Evolutionary conservation across 2,329 filamentous ascomycete genomes (phyloP), one percentile per base, ranked within the genome.

Genomic region (Tolypocladium ovalisporum): DNA sequence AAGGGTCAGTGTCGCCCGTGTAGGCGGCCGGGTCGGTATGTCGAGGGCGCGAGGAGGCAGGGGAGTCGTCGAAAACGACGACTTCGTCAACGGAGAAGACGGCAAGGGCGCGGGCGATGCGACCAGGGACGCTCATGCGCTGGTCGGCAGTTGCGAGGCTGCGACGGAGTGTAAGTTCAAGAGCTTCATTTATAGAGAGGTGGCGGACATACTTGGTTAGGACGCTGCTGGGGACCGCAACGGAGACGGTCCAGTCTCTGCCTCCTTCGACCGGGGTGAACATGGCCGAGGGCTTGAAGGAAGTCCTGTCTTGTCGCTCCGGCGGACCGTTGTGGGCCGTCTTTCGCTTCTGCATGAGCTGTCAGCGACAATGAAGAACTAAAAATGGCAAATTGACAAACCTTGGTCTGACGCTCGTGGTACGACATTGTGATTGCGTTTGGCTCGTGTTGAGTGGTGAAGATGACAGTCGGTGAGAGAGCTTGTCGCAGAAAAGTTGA

Each of bases 1-100:
- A 85, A 1, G 89, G 89, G 66, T 94, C 87, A 17, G 83, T 77
- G 67, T 85, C 88, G 61, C 85, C 88, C 1, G 87, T 90, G 73
- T 84, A 79, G 65, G 76, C 71, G 53, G 76, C 71, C 54, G 76
- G 75, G 63, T 84, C 79, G 54, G 80, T 75, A 24, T 70, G 72
- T 32, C 67, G 69, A 35, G 76, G 73, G 36, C 79, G 78, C 36
- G 75, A 66, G 17, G 77, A 72, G 8, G 65, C 54, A 2, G 79
- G 78, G 39, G 77, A 78, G 71, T 95, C 90, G 67, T 93, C 85
- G 70, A 88, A 96, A 56, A 96, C 76, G 54, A 96, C 79, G 35
- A 95, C 79, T 73, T 96, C 90, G 68, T 96, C 90, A 63, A 96
- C 81, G 66, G 83, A 87, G 73, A 94, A 95, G 61, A 95, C 86